Base-by-base conservation (phyloP, 176 grass and related monocot genomes). In the Rhynchospora tenuis region DNA sequence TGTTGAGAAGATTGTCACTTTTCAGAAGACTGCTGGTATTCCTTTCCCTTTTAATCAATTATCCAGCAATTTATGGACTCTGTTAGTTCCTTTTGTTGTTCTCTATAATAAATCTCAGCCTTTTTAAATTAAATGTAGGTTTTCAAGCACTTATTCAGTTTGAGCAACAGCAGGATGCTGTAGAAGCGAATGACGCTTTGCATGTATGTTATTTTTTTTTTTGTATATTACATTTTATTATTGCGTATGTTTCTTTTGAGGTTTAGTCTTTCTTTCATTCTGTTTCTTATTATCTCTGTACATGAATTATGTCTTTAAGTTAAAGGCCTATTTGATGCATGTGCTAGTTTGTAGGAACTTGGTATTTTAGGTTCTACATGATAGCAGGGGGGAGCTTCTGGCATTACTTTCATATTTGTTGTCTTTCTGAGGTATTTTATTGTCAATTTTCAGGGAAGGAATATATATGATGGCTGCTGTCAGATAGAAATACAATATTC, bases 391-490 rank as follows among this genome's bases (percentile, higher is more conserved):
- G 57, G 9, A 26, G 60, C 60, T 38, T 67, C 61, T 29, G 27
- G 29, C 28, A 38, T 67, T 16, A 28, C 27, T 31, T 38, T 16
- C 14, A 4, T 2, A 17, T 67, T 67, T 17, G 6, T 8, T 46
- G 33, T 57, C 38, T 59, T 73, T 74, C 63, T 84, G 63, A 74
- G 71, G 27, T 72, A 74, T 42, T 6, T 46, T 56, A 27, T 63
- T 65, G 73, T 51, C 70, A 31, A 54, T 70, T 86, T 33, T 19
- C 87, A 99, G 93, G 93, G 93, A 85, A 92, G 96, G 83, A 99
- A 99, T 81, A 99, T 99, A 86, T 99, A 99, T 88, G 96, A 99
- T 89, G 96, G 96, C 74, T 99, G 96, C 88, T 99, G 96, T 85
- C 93, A 99, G 85, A 90, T 99, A 86, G 96, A 99, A 78, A 99